A percentile compares a stretch with the other conserved stretches of the same genome.
Conservation (phyloP, 2,329 filamentous ascomycete genomes). For the Helminthosporium solani region DNA sequence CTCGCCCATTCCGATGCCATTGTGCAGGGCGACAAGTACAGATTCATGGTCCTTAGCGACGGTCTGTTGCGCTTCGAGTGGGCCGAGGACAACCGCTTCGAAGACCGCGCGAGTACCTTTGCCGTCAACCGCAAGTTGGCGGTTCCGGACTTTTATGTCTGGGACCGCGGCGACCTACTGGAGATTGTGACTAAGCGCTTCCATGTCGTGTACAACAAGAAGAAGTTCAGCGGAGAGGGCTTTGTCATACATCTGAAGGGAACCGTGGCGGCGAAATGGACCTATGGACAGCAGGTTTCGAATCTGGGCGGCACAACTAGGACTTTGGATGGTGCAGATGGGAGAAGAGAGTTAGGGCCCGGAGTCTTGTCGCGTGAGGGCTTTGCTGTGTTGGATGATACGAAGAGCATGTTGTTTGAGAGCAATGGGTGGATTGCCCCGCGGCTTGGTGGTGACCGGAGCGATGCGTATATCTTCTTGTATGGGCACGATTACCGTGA, state of each 20-base stretch:
- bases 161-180: conserved; percentile 50
- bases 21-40: conserved; percentile 53
- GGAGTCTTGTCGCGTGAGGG: conserved; percentile 56
- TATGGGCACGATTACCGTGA: conserved; percentile 59
- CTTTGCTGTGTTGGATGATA: conserved; percentile 57
- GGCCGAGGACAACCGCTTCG: conserved; percentile 60
- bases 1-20: conserved; percentile 49
- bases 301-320: conserved; percentile 54
- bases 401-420: conserved; percentile 58
- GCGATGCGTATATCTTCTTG: conserved; percentile 61
- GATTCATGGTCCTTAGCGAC: conserved; percentile 61
- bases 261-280: conserved; percentile 51
- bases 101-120: conserved; percentile 63
- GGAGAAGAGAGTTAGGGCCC: conserved; percentile 51
- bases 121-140: conserved; percentile 57
- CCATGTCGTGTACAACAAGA: conserved; percentile 60
- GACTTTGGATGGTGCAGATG: conserved; percentile 57
- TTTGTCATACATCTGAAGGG: conserved; percentile 50
- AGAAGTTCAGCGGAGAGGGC: conserved; percentile 54
- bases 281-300: conserved; percentile 48
- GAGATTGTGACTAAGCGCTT: conserved; percentile 59
- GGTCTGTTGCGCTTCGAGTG: conserved; percentile 63
- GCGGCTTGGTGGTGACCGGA: conserved; percentile 49
- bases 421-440: conserved; percentile 54
- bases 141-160: conserved; percentile 51